Conservation (phyloP, 805 yeast genomes). For the Sungouiella blattae region DNA sequence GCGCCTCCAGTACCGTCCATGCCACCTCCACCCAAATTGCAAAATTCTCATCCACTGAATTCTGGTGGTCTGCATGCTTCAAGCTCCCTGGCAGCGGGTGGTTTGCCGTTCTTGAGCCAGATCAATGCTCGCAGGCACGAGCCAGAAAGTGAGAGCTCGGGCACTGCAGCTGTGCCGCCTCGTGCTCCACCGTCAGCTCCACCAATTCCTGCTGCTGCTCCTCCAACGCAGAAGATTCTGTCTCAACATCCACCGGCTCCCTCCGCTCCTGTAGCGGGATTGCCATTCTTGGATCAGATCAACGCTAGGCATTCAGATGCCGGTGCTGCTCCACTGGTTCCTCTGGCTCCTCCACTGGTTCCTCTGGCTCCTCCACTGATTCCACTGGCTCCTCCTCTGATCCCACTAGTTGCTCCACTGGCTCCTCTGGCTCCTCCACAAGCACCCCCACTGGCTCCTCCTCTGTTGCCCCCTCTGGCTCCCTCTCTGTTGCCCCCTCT, state of each 20-base stretch:
- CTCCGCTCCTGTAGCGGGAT: too few species aligned
- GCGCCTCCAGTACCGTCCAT: conserved; percentile 10
- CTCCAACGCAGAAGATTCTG: too few species aligned
- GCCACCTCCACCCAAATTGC: conserved; percentile 22
- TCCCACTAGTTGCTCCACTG: conserved; percentile 24
- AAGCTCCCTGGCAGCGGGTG: too few species aligned
- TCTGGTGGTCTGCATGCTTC: too few species aligned
- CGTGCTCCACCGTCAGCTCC: conserved; percentile 6
- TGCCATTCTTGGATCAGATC: conserved; percentile 48
- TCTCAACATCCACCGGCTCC: background rate
- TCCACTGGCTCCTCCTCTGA: conserved; percentile 5
- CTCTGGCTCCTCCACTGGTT: background rate
- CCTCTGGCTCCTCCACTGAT: conserved; percentile 1
- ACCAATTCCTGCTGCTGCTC: conserved; percentile 1
- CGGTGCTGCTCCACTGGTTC: background rate
- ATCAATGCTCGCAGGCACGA: conserved; percentile 49
- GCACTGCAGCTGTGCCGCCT: background rate
- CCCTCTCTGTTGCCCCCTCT: conserved; percentile 16
- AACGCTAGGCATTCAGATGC: conserved; percentile 33
- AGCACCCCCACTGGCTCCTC: conserved; percentile 5
- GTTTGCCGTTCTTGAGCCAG: conserved; percentile 9
- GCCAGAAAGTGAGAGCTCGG: background rate
- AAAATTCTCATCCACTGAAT: too few species aligned
- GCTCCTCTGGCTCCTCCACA: conserved; percentile 17
- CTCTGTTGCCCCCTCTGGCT: conserved; percentile 17